Conservation (phyloP, 2,329 filamentous ascomycete genomes). For the Aspergillus novofumigatus region DNA sequence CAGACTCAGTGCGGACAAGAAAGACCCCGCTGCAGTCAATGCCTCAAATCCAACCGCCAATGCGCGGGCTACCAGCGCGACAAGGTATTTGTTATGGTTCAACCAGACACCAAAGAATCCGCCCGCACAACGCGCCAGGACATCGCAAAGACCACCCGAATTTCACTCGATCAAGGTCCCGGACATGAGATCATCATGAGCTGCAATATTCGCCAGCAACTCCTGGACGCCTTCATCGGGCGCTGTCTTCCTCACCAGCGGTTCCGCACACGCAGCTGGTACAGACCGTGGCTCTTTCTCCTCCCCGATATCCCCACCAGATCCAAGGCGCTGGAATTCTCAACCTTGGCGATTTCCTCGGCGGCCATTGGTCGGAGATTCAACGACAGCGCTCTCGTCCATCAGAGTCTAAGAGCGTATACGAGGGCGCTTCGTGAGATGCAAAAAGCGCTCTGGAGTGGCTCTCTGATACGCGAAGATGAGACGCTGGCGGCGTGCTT, state of each 20-base stretch:
- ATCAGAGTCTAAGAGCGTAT: slow-evolving; percentile 31
- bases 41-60: slow-evolving; percentile 25
- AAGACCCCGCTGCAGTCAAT: slow-evolving; percentile 26
- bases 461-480: slow-evolving; percentile 28
- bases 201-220: slow-evolving; percentile 21
- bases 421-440: slow-evolving; percentile 32
- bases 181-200: slow-evolving; percentile 1
- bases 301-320: slow-evolving; percentile 21
- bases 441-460: slow-evolving; percentile 32
- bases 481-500: slow-evolving; percentile 36
- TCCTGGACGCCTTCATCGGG: slow-evolving; percentile 24
- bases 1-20: slow-evolving; percentile 25
- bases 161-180: not conserved
- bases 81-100: slow-evolving; percentile 24
- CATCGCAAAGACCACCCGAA: not conserved
- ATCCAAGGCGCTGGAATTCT: slow-evolving; percentile 23
- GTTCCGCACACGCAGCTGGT: not conserved
- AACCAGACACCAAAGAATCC: slow-evolving; percentile 14
- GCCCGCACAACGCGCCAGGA: not conserved
- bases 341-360: slow-evolving; percentile 1
- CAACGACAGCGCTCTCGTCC: slow-evolving; percentile 11
- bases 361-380: not conserved
- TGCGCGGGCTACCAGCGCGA: slow-evolving; percentile 28
- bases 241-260: slow-evolving; percentile 14
- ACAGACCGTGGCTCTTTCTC: slow-evolving; percentile 24